Evolutionary conservation across 2,329 filamentous ascomycete genomes (phyloP), one percentile per base, ranked within the genome.

Genomic region (Calonectria pseudoturangicola): DNA sequence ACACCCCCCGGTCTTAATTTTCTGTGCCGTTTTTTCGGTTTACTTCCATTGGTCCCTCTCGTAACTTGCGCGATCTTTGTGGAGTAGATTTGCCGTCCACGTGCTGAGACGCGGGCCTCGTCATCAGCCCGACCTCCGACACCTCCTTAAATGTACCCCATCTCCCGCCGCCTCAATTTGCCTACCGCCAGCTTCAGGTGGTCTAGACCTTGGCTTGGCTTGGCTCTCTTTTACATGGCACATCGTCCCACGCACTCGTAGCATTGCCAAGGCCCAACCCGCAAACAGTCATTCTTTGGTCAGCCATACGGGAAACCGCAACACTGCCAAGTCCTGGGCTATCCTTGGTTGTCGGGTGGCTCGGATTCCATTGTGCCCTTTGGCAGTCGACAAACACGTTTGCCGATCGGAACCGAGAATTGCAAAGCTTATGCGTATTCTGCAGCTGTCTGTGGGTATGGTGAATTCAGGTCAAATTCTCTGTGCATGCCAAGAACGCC

Each of bases 401-500:
- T 39, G 54, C 33, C 2, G 54, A 27, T 7, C 54, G n/a, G 33
- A 41, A 60, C 36, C 39, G 54, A 21, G 21, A 21, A 21, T 60
- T 60, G 21, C 54, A 41, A 39, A 60, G 54, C 54, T 60, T 60
- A n/a, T 60, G 41, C 54, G 33, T 9, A 9, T 36, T 36, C 33
- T 60, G 54, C 18, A 36, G 33, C 36, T 27, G 33, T 21, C 36
- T 27, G 33, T 21, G 54, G 33, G 13, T 58, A 58, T 12, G 18
- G n/a, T 6, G 36, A 9, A 13, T 21, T 58, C 25, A 21, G 12
- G 18, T 21, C 21, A 13, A 60, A 27, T 9, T 27, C 21, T 16
- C 27, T 16, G 2, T 25, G 54, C 21, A 36, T 41, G 21, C 54
- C 21, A 9, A 60, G n/a, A 7, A 39, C 54, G 8, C 33, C 33